Evolutionary conservation across 192 early-diverging fungal genomes (phyloP).

Genomic region (Gonapodya prolifera): DNA sequence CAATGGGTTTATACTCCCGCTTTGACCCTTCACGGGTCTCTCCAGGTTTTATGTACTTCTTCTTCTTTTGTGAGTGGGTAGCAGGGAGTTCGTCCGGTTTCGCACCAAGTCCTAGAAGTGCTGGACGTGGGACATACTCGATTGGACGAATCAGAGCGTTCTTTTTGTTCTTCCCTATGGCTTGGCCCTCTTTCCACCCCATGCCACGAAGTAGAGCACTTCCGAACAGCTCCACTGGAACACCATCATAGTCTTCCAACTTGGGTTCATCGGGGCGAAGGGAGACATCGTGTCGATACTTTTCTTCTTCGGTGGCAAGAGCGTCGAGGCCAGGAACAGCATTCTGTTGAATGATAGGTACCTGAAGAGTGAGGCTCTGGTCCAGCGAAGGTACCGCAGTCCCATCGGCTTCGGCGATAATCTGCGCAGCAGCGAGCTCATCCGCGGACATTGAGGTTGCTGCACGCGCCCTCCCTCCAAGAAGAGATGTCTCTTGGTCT

Average conservation of each 20-base stretch:
- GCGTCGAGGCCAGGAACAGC: constrained; percentile 25
- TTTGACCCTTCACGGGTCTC: background rate
- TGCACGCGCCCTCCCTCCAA: background rate
- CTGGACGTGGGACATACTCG: constrained; percentile 36
- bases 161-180: constrained; percentile 33
- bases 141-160: constrained; percentile 4
- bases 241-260: constrained; percentile 64
- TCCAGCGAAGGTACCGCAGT: background rate
- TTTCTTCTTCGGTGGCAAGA: constrained; percentile 32
- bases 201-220: constrained; percentile 74
- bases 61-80: constrained; percentile 20
- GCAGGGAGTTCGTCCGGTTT: constrained; percentile 35
- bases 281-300: constrained; percentile 47
- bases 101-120: constrained; percentile 73
- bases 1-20: background rate
- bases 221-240: constrained; percentile 84
- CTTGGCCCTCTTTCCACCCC: constrained; percentile 70
- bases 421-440: background rate
- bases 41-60: background rate
- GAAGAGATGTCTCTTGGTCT: constrained; percentile 9
- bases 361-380: background rate
- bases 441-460: background rate
- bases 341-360: constrained; percentile 30
- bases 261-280: constrained; percentile 49
- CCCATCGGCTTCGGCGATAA: constrained; percentile 1